Evolutionary conservation across 805 yeast genomes (phyloP).

Genomic region (Cyberlindnera lachancei): DNA sequence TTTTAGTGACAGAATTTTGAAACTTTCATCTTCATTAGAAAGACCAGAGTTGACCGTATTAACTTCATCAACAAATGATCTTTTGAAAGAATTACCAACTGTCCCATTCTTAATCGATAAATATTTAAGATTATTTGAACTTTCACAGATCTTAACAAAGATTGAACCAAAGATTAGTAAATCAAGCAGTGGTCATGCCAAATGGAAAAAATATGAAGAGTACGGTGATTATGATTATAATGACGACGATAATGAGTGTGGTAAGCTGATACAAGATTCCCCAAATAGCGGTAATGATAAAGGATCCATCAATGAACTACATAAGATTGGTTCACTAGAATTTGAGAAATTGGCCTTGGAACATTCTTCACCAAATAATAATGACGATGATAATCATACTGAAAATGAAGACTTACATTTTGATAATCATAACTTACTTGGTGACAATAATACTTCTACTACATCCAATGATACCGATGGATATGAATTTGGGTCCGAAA

Average conservation of each 20-base stretch:
- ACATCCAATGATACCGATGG: conserved; percentile 22
- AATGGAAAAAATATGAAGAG: conserved; percentile 20
- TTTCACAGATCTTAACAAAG: conserved; percentile 38
- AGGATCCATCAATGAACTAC: conserved; percentile 10
- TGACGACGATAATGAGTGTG: conserved; percentile 1
- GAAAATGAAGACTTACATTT: conserved; percentile 1
- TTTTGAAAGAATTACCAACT: conserved; percentile 54
- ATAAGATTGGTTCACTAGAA: conserved; percentile 25
- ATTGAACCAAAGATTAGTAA: conserved; percentile 4
- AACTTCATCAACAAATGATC: conserved; percentile 42
- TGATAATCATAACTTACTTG: too few species aligned
- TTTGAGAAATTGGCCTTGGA: conserved; percentile 25
- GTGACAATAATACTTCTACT: too few species aligned
- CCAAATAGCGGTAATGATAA: conserved; percentile 3
- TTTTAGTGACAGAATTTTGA: conserved; percentile 49
- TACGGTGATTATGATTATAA: conserved; percentile 8
- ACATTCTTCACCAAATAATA: not conserved
- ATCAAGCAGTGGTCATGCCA: too few species aligned
- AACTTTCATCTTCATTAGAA: conserved; percentile 47
- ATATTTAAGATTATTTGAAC: conserved; percentile 50
- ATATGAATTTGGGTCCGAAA: conserved; percentile 55
- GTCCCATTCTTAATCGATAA: conserved; percentile 66
- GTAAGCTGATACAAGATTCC: too few species aligned
- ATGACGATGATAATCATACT: not conserved
- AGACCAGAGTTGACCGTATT: conserved; percentile 46